A percentile compares a stretch with the other conserved stretches of the same genome.
Conservation (phyloP, 2,329 filamentous ascomycete genomes). For the Whalleya microplaca region DNA sequence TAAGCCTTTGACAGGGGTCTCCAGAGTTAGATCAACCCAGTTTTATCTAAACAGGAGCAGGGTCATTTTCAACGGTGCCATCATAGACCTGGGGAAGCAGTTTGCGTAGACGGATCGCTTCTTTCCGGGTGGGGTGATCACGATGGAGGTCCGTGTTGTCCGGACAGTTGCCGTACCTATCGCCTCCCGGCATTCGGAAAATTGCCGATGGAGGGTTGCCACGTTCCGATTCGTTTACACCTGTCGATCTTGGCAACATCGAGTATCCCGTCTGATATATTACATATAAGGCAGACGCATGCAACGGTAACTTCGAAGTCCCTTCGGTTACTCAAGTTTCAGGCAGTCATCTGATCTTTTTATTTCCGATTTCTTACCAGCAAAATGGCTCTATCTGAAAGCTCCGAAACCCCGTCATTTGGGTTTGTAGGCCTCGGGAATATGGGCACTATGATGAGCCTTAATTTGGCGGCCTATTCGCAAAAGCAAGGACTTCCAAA, state of each 20-base stretch:
- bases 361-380: not conserved
- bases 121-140: not conserved
- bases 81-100: not conserved
- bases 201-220: not conserved
- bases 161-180: not conserved
- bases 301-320: too few relatives aligned
- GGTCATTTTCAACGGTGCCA: not conserved
- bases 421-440: slow-evolving; percentile 16
- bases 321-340: too few relatives aligned
- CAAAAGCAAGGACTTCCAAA: slow-evolving; percentile 9
- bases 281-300: not conserved
- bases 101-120: not conserved
- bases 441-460: slow-evolving; percentile 13
- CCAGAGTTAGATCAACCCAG: not conserved
- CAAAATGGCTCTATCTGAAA: slow-evolving; percentile 1
- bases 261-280: not conserved
- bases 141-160: not conserved
- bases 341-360: not conserved
- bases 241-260: not conserved
- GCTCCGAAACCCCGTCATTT: slow-evolving; percentile 1
- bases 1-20: not conserved
- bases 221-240: not conserved
- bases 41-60: not conserved
- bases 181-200: not conserved
- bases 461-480: slow-evolving; percentile 7